Conservation (phyloP, 2,329 filamentous ascomycete species). For the Fusarium camptoceras region DNA sequence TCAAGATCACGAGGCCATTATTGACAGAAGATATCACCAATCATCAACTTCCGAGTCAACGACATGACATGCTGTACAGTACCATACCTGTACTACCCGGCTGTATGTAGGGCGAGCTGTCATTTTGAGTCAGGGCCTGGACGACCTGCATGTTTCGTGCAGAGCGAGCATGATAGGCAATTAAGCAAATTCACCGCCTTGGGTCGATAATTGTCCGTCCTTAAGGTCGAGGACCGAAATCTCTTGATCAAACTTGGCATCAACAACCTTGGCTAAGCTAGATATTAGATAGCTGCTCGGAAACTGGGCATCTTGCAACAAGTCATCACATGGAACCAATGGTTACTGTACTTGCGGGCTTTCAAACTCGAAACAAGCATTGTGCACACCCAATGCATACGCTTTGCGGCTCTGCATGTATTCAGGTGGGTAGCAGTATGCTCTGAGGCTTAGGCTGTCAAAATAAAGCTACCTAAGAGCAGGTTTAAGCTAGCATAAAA, state of each 20-base stretch:
- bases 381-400: neutral
- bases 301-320: neutral
- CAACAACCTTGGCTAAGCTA: neutral
- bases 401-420: slow-evolving; percentile 34
- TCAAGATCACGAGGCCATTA: slow-evolving; percentile 27
- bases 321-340: neutral
- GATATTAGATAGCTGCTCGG: neutral
- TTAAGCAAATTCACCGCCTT: slow-evolving; percentile 24
- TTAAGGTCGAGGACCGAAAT: neutral
- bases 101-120: slow-evolving; percentile 40
- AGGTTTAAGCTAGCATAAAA: too few species aligned
- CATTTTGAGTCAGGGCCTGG: slow-evolving; percentile 18
- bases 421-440: too few species aligned
- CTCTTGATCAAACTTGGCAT: neutral
- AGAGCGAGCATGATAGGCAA: slow-evolving; percentile 1
- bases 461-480: too few species aligned
- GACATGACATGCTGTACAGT: neutral
- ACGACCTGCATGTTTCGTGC: slow-evolving; percentile 11
- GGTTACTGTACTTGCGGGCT: neutral
- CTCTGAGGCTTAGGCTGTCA: too few species aligned
- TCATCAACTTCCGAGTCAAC: slow-evolving; percentile 30
- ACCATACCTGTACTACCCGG: neutral
- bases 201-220: neutral
- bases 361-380: neutral
- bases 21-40: slow-evolving; percentile 30